These are phyloP conservation scores for Oryza nivara DNA, from an alignment of 176 grass and related monocot species.

Conservation along the genomic window DNA sequence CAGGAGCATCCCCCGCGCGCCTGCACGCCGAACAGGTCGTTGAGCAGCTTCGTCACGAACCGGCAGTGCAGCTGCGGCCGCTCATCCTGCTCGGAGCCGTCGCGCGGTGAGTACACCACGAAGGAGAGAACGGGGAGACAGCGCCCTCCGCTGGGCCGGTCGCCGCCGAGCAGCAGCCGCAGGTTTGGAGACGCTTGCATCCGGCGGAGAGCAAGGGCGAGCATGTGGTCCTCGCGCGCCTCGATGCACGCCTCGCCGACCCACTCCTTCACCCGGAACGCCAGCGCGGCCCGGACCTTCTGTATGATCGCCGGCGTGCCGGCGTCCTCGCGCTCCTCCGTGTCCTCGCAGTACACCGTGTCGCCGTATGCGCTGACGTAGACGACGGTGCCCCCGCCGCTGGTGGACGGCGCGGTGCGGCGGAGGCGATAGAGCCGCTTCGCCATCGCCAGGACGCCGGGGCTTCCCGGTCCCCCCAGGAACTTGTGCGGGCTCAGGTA, in stretches of 20 bases:
- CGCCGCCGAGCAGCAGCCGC: conserved; percentile 47
- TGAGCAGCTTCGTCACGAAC: conserved; percentile 76
- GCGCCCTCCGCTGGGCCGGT: not conserved
- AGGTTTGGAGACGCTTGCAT: conserved; percentile 42
- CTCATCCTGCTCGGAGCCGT: not conserved
- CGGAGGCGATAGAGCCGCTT: conserved; percentile 63
- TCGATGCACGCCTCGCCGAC: conserved; percentile 51
- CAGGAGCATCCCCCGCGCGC: conserved; percentile 81
- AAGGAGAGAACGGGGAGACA: conserved; percentile 78
- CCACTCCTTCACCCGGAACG: conserved; percentile 80
- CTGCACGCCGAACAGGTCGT: conserved; percentile 89
- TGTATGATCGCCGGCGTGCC: conserved; percentile 82
- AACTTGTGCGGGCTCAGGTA: conserved; percentile 88
- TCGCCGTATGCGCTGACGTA: conserved; percentile 78
- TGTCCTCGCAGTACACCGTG: conserved; percentile 63
- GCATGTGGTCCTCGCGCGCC: conserved; percentile 36
- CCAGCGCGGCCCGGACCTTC: conserved; percentile 66
- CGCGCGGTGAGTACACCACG: conserved; percentile 41
- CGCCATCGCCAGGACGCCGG: conserved; percentile 73
- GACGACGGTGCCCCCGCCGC: conserved; percentile 72
- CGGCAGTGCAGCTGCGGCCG: conserved; percentile 73
- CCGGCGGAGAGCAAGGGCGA: conserved; percentile 24
- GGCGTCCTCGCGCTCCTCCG: conserved; percentile 76
- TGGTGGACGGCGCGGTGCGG: conserved; percentile 60
- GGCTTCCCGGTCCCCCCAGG: conserved; percentile 64